These are phyloP conservation scores for Pseudozyma tsukubaensis DNA, from an alignment of 1,284 basidiomycete species.

Conservation along the genomic window DNA sequence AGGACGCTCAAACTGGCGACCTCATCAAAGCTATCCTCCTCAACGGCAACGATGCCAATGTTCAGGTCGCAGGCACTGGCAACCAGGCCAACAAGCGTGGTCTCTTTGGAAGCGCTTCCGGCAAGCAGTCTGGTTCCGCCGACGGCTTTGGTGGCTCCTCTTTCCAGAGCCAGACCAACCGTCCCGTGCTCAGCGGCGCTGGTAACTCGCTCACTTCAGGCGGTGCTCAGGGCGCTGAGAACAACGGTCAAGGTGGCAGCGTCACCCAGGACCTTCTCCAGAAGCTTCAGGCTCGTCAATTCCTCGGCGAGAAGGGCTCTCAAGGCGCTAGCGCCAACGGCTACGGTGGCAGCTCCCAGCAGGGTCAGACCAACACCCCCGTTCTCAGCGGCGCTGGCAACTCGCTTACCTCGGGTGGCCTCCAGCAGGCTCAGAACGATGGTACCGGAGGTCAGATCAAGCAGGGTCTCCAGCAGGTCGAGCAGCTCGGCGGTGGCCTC, in stretches of 20 bases:
- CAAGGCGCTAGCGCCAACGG: conserved; percentile 17
- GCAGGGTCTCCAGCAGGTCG: conserved; percentile 22
- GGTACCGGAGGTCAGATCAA: conserved; percentile 24
- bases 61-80: conserved; percentile 25
- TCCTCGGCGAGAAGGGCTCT: conserved; percentile 5
- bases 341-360: conserved; percentile 20
- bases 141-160: conserved; percentile 23
- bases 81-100: conserved; percentile 18
- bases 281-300: conserved; percentile 14
- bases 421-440: conserved; percentile 23
- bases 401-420: conserved; percentile 26
- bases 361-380: conserved; percentile 21
- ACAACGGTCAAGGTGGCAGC: conserved; percentile 22
- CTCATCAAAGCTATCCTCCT: conserved; percentile 20
- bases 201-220: conserved; percentile 28
- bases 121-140: conserved; percentile 23
- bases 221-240: conserved; percentile 22
- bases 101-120: conserved; percentile 16
- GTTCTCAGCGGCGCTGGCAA: conserved; percentile 24
- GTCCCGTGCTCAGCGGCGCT: conserved; percentile 21
- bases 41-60: conserved; percentile 29
- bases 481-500: conserved; percentile 19
- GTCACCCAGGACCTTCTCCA: conserved; percentile 21
- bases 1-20: conserved; percentile 16
- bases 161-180: conserved; percentile 25